Evolutionary conservation across 2,329 filamentous ascomycete genomes (phyloP), one percentile per base, ranked within the genome.

Genomic region (Plectosphaerella cucumerina): DNA sequence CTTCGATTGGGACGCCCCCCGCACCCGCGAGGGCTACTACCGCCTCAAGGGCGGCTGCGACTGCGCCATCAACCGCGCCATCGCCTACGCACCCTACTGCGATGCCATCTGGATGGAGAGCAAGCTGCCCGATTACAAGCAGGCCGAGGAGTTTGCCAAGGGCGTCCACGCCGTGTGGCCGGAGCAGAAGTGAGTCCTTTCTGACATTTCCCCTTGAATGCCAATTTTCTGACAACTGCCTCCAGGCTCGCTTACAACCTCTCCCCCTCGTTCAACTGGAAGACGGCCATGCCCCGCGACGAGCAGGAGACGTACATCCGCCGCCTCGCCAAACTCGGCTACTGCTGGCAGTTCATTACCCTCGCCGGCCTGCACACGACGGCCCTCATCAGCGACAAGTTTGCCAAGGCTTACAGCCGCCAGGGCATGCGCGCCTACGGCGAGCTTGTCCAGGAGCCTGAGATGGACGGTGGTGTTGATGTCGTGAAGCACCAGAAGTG

Each of bases 271-370:
- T 99, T 99, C 87, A 99, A 99, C 84, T 99, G 94, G 94, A 97
- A 97, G 79, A 81, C 91, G 52, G 94, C 93, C 62, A 97, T 97
- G 92, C 81, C 90, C 43, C 84, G 88, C 59, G 79, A 81, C 49
- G 93, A 97, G 69, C 94, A 99, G 75, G 90, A 96, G 76, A 99
- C 94, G 18, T 99, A 97, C 76, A 99, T 99, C 76, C 78, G 85
- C 56, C 89, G 94, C 41, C 87, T 99, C 39, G 91, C 86, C 54
- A 65, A 76, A 56, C 82, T 99, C 46, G 94, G 94, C 56, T 99
- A 99, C 82, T 96, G 90, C 83, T 99, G 94, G 94, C 94, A 99
- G 73, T 99, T 99, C 80, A 99, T 99, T 77, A 99, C 94, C n/a
- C 84, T 99, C 44, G 94, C 93, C 5, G 94, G 94, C 60, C 81